phyloP scores from a whole-genome alignment of 345 rosid species.

The Syzygium jambos region DNA sequence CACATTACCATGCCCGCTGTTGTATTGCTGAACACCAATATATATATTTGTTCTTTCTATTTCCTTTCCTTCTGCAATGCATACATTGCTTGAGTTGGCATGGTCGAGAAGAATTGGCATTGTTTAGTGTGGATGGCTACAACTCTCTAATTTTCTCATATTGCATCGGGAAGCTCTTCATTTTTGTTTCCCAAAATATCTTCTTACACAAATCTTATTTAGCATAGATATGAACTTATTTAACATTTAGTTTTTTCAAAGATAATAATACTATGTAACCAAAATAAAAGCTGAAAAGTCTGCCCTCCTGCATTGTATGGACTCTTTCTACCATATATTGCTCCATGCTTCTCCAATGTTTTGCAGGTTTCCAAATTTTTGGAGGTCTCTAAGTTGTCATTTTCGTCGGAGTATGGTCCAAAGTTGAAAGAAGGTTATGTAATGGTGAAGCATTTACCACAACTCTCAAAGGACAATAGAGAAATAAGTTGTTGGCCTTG shows the following conservation, averaged over 20 bases:
- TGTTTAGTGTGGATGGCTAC: not conserved
- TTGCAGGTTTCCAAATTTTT: slow-evolving; percentile 86
- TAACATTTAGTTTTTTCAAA: not conserved
- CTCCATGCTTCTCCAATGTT: not conserved
- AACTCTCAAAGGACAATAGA: slow-evolving; percentile 15
- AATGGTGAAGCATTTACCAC: slow-evolving; percentile 55
- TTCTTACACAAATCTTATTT: not conserved
- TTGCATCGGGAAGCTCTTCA: not conserved
- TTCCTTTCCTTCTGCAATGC: not conserved
- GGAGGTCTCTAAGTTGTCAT: slow-evolving; percentile 86
- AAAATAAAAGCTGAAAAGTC: not conserved
- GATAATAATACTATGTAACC: not conserved
- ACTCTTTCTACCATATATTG: not conserved
- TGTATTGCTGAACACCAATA: not conserved
- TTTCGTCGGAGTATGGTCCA: slow-evolving; percentile 68
- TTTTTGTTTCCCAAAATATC: not conserved
- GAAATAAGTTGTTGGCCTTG: slow-evolving; percentile 33
- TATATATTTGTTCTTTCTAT: not conserved
- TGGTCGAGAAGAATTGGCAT: not conserved
- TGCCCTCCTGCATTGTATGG: not conserved
- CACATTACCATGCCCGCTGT: not conserved
- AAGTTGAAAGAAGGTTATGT: slow-evolving; percentile 91
- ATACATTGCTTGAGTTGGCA: not conserved
- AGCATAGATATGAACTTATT: not conserved
- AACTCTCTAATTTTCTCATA: not conserved